Base-by-base conservation (phyloP, 805 yeast species). In the Pichia phayaonensis region DNA sequence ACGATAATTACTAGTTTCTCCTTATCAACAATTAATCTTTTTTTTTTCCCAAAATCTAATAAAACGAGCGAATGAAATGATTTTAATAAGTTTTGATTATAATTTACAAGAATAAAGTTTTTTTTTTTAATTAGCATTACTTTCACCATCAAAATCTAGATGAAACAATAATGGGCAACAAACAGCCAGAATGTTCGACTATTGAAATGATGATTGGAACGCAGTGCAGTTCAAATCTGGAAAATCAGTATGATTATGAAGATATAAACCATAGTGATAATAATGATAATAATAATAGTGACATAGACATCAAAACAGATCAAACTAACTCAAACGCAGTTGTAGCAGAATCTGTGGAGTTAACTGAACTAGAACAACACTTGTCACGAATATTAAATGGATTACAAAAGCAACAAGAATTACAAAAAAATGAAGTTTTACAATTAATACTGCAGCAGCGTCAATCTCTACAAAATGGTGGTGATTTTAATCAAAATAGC, bases 331-430 rank as follows among this genome's bases (percentile, higher is more conserved):
- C 38, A 34, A n/a, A 34, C 5, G 38, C 8, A n/a, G 11, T 5
- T 7, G 16, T 31, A 34, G 3, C 38, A 16, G 38, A 34, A n/a
- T 34, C 38, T 10, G 23, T 39, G 11, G 26, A 48, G 10, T n/a
- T 42, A 4, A 20, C 20, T 3, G 49, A 50, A 20, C 27, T 50
- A n/a, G 54, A 51, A 44, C 34, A 23, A 39, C 44, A 51, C 29
- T 27, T 51, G 27, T 40, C 54, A 4, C 45, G 22, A 6, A n/a
- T 51, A 27, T 16, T 55, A 15, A 39, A 29, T 8, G 53, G 49
- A 11, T 41, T 58, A 22, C 62, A 59, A 18, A 54, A 54, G n/a
- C 59, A 61, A 21, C 59, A 57, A 40, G 57, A 49, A 29, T 22
- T 41, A 20, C 53, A 50, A 20, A 46, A 50, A n/a, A 45, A 48